Conservation (phyloP, 1,139 yeast genomes). For the Yamadazyma friedrichii region DNA sequence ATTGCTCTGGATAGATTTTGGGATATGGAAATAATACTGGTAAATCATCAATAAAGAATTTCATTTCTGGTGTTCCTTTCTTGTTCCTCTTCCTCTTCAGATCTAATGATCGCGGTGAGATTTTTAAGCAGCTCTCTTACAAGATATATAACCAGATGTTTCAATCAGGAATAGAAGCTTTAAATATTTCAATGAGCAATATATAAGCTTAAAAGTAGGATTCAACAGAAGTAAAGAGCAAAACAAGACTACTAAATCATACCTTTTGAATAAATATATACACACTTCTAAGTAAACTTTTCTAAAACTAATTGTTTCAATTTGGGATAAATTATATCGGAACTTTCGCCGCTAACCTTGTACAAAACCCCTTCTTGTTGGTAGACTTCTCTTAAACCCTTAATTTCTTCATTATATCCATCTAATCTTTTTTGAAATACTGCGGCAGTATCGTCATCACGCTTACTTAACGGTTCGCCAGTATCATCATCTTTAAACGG, state of each 20-base stretch:
- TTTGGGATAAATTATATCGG: slow-evolving; percentile 82
- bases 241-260: neutral
- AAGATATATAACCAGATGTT: too few species aligned
- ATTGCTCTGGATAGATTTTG: slow-evolving; percentile 94
- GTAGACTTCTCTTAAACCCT: slow-evolving; percentile 67
- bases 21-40: slow-evolving; percentile 98
- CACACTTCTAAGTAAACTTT: neutral
- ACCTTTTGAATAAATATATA: neutral
- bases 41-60: slow-evolving; percentile 88
- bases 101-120: slow-evolving; percentile 1
- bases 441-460: slow-evolving; percentile 75
- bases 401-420: slow-evolving; percentile 56
- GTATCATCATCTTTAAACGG: slow-evolving; percentile 84
- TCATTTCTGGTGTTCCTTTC: slow-evolving; percentile 27
- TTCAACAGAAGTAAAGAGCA: too few species aligned
- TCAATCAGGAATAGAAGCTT: too few species aligned
- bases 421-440: slow-evolving; percentile 69
- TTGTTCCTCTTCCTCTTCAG: neutral
- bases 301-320: slow-evolving; percentile 38
- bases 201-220: too few species aligned
- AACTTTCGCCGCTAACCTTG: slow-evolving; percentile 70
- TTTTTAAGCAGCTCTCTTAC: neutral
- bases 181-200: too few species aligned
- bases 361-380: slow-evolving; percentile 48
- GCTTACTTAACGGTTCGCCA: slow-evolving; percentile 76